These are phyloP conservation scores for Scutellaria galericulata DNA, from an alignment of 257 asterid genomes.

Conservation along the genomic window DNA sequence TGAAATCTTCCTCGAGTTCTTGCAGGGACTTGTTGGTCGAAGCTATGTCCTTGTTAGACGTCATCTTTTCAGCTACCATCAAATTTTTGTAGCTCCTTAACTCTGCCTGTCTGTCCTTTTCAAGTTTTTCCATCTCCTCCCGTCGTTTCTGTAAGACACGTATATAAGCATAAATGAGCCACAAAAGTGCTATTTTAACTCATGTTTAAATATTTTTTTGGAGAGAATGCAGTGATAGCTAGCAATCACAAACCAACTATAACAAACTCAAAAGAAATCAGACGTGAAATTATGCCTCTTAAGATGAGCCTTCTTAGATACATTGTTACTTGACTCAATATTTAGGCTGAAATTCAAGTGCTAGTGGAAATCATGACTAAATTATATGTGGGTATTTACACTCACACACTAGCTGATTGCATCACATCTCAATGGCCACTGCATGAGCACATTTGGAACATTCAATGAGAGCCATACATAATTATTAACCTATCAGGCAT, in stretches of 20 bases:
- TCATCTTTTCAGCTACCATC: conserved; percentile 98
- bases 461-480: not conserved
- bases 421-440: not conserved
- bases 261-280: not conserved
- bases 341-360: not conserved
- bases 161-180: not conserved
- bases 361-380: not conserved
- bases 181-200: not conserved
- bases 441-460: not conserved
- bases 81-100: conserved; percentile 93
- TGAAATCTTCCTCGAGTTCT: conserved; percentile 96
- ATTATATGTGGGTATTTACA: not conserved
- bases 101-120: conserved; percentile 84
- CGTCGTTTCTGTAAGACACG: conserved; percentile 67
- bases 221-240: not conserved
- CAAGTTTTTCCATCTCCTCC: conserved; percentile 84
- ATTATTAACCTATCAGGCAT: not conserved
- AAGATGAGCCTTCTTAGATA: not conserved
- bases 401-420: not conserved
- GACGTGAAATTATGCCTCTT: not conserved
- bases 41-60: conserved; percentile 92
- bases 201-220: not conserved
- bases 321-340: not conserved
- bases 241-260: not conserved
- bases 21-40: conserved; percentile 81